Conservation (phyloP, 176 grass and related monocot genomes). For the Musa beccarii region DNA sequence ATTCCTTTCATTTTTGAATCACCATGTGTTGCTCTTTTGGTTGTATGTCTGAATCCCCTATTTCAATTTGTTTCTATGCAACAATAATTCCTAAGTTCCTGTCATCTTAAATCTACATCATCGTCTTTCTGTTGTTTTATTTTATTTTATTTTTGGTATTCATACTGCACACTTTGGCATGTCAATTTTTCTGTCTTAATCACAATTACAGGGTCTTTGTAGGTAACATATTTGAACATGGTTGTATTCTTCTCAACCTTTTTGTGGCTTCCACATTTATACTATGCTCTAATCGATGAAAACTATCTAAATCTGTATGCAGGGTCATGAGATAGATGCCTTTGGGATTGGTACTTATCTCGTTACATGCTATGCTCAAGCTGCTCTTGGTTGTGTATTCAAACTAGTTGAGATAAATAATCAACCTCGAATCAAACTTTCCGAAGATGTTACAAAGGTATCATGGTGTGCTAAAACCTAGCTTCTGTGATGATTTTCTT, state of each 20-base stretch:
- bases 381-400: slow-evolving; percentile 96
- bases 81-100: too few relatives aligned
- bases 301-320: slow-evolving; percentile 9
- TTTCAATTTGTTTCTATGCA: too few relatives aligned
- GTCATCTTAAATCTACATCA: too few relatives aligned
- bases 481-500: neutral
- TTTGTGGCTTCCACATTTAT: neutral
- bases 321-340: slow-evolving; percentile 89
- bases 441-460: slow-evolving; percentile 96
- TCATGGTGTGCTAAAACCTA: slow-evolving; percentile 4
- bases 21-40: too few relatives aligned
- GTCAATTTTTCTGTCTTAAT: too few relatives aligned
- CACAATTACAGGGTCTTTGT: neutral
- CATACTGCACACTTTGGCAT: too few relatives aligned
- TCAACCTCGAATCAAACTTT: slow-evolving; percentile 91
- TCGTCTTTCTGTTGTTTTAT: too few relatives aligned
- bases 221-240: neutral
- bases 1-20: too few relatives aligned
- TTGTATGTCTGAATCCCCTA: too few relatives aligned
- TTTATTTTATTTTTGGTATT: too few relatives aligned
- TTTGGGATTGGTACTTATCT: slow-evolving; percentile 93
- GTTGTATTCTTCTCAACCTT: neutral
- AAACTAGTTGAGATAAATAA: slow-evolving; percentile 97
- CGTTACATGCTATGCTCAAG: slow-evolving; percentile 92
- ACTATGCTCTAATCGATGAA: neutral